Evolutionary conservation across 2,329 filamentous ascomycete species (phyloP).

Genomic region (Aspergillus pseudoviridinutans): DNA sequence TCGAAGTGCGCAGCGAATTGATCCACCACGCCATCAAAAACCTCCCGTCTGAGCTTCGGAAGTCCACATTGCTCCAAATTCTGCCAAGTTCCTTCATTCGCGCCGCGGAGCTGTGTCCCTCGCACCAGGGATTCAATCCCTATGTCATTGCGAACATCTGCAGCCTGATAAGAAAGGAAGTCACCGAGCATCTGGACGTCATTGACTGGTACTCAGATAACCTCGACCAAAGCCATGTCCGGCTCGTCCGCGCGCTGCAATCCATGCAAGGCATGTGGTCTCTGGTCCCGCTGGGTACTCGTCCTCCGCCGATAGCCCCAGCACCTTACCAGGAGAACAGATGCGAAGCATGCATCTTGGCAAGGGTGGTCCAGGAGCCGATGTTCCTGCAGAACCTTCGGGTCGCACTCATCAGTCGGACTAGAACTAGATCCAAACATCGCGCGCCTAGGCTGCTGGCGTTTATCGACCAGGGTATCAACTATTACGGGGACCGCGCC

Average conservation of each 20-base stretch:
- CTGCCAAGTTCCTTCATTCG: conserved; percentile 15
- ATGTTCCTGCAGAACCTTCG: conserved; percentile 28
- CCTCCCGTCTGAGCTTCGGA: conserved; percentile 9
- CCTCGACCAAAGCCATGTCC: conserved; percentile 8
- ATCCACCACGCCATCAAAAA: conserved; percentile 8
- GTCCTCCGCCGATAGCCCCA: conserved; percentile 9
- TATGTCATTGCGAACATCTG: conserved; percentile 19
- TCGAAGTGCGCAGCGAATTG: background rate
- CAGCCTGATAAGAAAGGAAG: conserved; percentile 20
- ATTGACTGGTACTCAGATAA: conserved; percentile 16
- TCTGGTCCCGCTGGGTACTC: conserved; percentile 1
- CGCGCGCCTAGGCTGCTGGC: conserved; percentile 22
- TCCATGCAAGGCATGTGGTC: conserved; percentile 33
- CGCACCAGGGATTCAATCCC: conserved; percentile 22
- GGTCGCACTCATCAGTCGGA: conserved; percentile 27
- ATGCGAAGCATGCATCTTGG: conserved; percentile 38
- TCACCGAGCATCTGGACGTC: conserved; percentile 18
- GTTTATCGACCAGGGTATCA: conserved; percentile 30
- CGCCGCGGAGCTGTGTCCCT: conserved; percentile 17
- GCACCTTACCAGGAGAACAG: conserved; percentile 27
- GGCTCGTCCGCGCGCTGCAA: conserved; percentile 17
- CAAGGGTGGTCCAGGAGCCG: conserved; percentile 25
- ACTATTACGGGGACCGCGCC: conserved; percentile 6
- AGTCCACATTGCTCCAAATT: conserved; percentile 10
- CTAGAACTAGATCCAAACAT: conserved; percentile 18